These are phyloP conservation scores for Brettanomyces nanus DNA, from an alignment of 805 yeast genomes.

Conservation along the genomic window DNA sequence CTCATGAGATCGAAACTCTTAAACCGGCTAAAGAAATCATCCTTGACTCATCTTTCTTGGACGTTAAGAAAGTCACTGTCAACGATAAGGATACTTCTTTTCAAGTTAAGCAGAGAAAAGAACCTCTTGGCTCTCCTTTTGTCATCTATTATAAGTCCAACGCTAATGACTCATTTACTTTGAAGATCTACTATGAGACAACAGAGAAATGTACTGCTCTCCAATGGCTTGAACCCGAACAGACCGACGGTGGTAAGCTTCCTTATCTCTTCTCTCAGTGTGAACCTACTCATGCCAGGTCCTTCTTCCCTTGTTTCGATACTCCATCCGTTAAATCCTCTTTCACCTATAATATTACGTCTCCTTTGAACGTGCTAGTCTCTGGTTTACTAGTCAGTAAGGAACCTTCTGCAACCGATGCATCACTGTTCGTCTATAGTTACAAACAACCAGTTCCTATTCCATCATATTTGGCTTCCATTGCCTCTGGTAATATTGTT, in stretches of 20 bases:
- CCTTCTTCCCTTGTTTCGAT: constrained; percentile 84
- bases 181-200: constrained; percentile 53
- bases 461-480: constrained; percentile 75
- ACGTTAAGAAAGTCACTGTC: constrained; percentile 36
- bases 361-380: constrained; percentile 63
- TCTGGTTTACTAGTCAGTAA: constrained; percentile 40
- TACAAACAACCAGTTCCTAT: constrained; percentile 76
- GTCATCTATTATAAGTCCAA: constrained; percentile 22
- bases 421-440: constrained; percentile 25
- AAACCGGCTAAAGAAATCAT: constrained; percentile 30
- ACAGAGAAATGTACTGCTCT: constrained; percentile 74
- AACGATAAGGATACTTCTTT: constrained; percentile 30
- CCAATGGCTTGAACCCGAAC: constrained; percentile 72
- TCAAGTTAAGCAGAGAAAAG: constrained; percentile 32
- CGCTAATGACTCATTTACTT: constrained; percentile 11
- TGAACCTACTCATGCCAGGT: constrained; percentile 86
- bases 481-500: constrained; percentile 75
- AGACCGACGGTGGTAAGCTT: constrained; percentile 61
- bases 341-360: constrained; percentile 47
- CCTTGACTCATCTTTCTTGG: constrained; percentile 63
- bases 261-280: constrained; percentile 83
- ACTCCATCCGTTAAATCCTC: constrained; percentile 78
- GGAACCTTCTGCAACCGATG: constrained; percentile 24
- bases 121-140: constrained; percentile 56
- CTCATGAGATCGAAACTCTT: constrained; percentile 32